Conservation (phyloP, 208 protist species). For the Leishmania aethiopica region DNA sequence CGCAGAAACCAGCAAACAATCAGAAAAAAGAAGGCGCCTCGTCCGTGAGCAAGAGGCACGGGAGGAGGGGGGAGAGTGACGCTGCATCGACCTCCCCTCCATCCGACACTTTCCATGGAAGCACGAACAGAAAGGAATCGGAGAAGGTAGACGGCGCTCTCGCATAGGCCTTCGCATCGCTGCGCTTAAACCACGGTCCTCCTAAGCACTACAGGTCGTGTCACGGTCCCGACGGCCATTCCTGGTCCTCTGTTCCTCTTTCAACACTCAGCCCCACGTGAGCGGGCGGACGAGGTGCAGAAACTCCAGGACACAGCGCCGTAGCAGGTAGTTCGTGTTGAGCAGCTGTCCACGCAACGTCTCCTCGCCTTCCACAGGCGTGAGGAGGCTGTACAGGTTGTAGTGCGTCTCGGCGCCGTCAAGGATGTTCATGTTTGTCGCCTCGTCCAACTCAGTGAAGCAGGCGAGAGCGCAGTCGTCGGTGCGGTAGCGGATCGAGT, state of each 20-base stretch:
- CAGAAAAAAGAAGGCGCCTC: background rate
- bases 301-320: conserved; percentile 78
- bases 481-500: conserved; percentile 79
- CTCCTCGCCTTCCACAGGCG: conserved; percentile 59
- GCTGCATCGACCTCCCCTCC: background rate
- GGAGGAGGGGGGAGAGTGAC: background rate
- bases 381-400: conserved; percentile 79
- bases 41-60: too few relatives aligned
- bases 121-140: background rate
- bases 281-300: conserved; percentile 80
- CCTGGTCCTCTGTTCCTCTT: background rate
- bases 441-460: conserved; percentile 62
- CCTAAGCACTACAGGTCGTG: background rate
- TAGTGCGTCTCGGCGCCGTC: conserved; percentile 73
- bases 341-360: conserved; percentile 49
- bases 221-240: background rate
- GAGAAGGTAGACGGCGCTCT: background rate
- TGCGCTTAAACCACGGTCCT: background rate
- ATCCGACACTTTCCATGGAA: background rate
- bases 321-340: conserved; percentile 86
- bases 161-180: background rate
- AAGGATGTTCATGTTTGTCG: conserved; percentile 58
- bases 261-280: conserved; percentile 72
- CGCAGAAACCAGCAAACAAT: background rate
- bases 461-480: conserved; percentile 63